phyloP scores from a whole-genome alignment of 2,329 filamentous ascomycete species.

The Claviceps digitariae region DNA sequence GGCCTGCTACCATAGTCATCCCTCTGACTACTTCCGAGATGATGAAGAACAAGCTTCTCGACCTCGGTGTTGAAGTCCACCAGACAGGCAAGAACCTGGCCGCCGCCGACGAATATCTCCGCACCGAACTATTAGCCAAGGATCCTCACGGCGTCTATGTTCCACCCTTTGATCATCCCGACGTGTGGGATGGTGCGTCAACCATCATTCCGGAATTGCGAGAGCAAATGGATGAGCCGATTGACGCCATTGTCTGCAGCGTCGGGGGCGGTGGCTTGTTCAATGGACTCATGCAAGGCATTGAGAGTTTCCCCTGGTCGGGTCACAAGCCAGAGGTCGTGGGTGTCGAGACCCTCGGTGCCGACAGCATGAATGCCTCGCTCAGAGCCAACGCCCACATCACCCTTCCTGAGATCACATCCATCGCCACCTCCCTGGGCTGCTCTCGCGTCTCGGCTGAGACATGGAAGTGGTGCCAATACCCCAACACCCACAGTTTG shows the following conservation, averaged over 20 bases:
- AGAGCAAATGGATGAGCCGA: constrained; percentile 27
- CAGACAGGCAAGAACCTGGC: constrained; percentile 54
- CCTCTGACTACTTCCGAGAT: constrained; percentile 49
- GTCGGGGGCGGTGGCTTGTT: constrained; percentile 74
- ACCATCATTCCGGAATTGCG: constrained; percentile 41
- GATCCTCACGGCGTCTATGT: constrained; percentile 47
- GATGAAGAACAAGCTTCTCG: constrained; percentile 59
- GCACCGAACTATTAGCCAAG: constrained; percentile 39
- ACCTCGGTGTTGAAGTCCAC: constrained; percentile 56
- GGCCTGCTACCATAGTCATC: constrained; percentile 63
- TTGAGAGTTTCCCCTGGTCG: constrained; percentile 33
- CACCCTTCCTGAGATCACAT: constrained; percentile 58
- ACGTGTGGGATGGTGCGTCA: constrained; percentile 53
- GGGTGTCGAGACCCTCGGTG: constrained; percentile 63
- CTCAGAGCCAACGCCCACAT: constrained; percentile 43
- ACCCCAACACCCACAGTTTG: constrained; percentile 23
- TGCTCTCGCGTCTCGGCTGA: constrained; percentile 55
- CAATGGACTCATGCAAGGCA: constrained; percentile 59
- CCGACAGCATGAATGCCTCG: constrained; percentile 53
- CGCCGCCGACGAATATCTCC: constrained; percentile 55
- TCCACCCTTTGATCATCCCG: constrained; percentile 54
- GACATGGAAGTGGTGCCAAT: constrained; percentile 50
- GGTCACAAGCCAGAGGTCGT: constrained; percentile 38
- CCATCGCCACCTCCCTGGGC: constrained; percentile 61
- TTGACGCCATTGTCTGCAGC: constrained; percentile 61